Base-by-base conservation (phyloP, 1,284 basidiomycete genomes). In the Hemileia vastatrix region DNA sequence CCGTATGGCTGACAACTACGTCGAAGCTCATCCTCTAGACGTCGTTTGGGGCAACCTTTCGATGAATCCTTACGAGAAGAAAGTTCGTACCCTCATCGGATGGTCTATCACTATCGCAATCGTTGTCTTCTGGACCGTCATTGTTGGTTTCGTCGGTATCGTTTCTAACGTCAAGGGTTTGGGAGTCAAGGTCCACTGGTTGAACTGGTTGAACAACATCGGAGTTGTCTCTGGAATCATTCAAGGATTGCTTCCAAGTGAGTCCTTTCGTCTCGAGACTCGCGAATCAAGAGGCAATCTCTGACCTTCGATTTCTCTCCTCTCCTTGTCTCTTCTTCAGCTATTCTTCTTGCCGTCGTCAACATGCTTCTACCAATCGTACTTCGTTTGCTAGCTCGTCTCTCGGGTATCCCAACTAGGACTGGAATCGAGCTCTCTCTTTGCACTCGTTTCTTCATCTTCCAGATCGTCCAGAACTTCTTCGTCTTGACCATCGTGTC, bases 291-390 rank as follows among this genome's bases (percentile, higher is more conserved):
- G 27, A 27, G 27, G 27, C 27, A 27, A 27, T 40, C 36, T 40
- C 36, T 40, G 15, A 40, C 36, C 8, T 40, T 15, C 36, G 27
- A 27, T 27, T 27, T 15, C 36, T 40, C 15, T 40, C 36, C 36
- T 40, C 15, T 40, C 36, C 15, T 40, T 40, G 8, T 9, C 8
- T 15, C 36, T 40, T 15, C 36, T 40, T 15, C 11, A n/a, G n/a
- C 90, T 0, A 85, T 88, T 6, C 73, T 90, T 40, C 83, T 97
- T 51, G 87, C 90, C 0, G 80, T 96, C 27, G 81, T 97, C 57
- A 92, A 93, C 84, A 84, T 90, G 83, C 80, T 96, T 1, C 80
- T 97, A 9, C 93, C 93, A 1, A 88, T 93, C 69, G 72, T 95
- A 19, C 78, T 97, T 54, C 83, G n/a, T n/a, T n/a, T n/a, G n/a